Evolutionary conservation across 345 rosid species (phyloP).

Genomic region (Trapa bicornis): DNA sequence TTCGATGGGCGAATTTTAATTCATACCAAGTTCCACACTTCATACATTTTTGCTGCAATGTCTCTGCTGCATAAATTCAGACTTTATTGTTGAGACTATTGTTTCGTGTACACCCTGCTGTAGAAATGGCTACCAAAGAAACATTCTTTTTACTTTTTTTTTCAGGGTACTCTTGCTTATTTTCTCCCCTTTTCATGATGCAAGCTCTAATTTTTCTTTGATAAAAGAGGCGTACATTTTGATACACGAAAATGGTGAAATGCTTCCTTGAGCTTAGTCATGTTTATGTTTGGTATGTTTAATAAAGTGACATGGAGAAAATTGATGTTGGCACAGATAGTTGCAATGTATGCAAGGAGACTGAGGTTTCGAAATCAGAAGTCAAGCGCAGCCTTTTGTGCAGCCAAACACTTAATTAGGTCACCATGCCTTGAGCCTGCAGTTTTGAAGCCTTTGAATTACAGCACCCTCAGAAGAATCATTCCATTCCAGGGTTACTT

Average conservation of each 20-base stretch:
- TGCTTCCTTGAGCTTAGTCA: neutral
- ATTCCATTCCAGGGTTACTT: slow-evolving; percentile 16
- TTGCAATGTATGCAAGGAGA: slow-evolving; percentile 59
- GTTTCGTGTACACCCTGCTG: neutral
- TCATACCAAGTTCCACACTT: neutral
- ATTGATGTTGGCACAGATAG: slow-evolving; percentile 15
- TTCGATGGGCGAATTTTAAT: neutral
- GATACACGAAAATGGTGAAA: neutral
- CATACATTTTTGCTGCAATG: neutral
- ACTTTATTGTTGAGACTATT: neutral
- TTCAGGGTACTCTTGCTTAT: neutral
- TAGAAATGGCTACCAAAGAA: neutral
- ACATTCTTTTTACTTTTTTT: neutral
- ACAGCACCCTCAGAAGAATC: slow-evolving; percentile 14
- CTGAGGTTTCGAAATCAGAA: slow-evolving; percentile 47
- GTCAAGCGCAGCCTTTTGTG: slow-evolving; percentile 42
- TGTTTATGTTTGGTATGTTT: neutral
- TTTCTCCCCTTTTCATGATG: neutral
- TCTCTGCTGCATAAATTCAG: neutral
- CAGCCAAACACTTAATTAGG: slow-evolving; percentile 30
- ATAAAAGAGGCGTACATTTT: neutral
- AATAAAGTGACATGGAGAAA: neutral
- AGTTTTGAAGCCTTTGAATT: slow-evolving; percentile 20
- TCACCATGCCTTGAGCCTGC: slow-evolving; percentile 23
- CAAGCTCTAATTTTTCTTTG: neutral